Base-by-base conservation (phyloP, 495 filamentous ascomycete species). In the Umbilicaria muhlenbergii region DNA sequence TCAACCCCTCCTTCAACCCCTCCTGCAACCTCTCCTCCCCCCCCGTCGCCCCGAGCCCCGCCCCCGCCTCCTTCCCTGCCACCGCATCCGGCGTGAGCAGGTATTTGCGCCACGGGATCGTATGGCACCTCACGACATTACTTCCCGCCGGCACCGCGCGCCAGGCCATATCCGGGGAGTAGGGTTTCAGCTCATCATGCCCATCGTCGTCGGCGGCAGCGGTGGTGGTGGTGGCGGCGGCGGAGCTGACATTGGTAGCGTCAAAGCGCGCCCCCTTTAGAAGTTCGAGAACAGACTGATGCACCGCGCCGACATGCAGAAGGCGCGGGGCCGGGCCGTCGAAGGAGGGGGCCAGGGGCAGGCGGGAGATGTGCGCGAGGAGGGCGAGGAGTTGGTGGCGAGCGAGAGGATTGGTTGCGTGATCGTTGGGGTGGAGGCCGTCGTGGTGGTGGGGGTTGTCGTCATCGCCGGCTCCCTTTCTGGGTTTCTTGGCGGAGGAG, bases 1-100 rank as follows among this genome's bases (percentile, higher is more conserved):
- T 47, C 53, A 0, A 50, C 53, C 3, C 47, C 16, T 1, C 52
- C 52, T 10, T 47, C 53, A 43, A 46, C 15, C 15, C 54, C 24
- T 28, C 24, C 24, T 21, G 2, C 19, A 21, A 33, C 33, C 52
- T 46, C 31, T 32, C 48, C 11, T 52, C 53, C 3, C 51, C 2
- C 4, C 52, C 53, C 35, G 46, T 52, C 32, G 51, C 52, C 0
- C 52, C 52, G 3, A 47, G 32, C 11, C 28, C 47, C 6, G 24
- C 44, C 32, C 40, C 37, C 44, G 47, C 48, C 10, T 10, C 24
- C 24, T 5, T 1, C 24, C 24, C 24, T 10, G 24, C 24, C 24
- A 24, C 21, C 21, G 3, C 24, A 28, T 5, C 24, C 19, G 19
- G 19, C 19, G 2, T 2, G 19, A 21, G 5, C 19, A 21, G 19